Evolutionary conservation across 805 yeast genomes (phyloP).

Genomic region (Jamesozyma hellenica): DNA sequence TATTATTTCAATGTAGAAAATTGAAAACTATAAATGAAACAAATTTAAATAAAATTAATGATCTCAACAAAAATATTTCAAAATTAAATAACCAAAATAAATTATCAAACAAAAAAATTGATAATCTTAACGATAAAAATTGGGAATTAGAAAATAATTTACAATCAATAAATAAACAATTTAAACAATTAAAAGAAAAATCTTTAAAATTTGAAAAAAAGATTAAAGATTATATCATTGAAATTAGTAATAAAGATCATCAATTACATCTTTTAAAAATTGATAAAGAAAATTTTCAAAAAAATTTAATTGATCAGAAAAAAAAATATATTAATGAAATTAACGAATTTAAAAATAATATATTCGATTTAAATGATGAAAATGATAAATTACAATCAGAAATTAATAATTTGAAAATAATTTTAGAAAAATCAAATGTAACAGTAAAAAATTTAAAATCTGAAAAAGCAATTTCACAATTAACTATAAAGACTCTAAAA

Average conservation of each 20-base stretch:
- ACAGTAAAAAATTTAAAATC: not conserved
- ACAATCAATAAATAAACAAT: slow-evolving; percentile 27
- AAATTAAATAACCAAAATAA: slow-evolving; percentile 3
- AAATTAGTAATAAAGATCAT: slow-evolving; percentile 32
- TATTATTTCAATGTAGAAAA: slow-evolving; percentile 60
- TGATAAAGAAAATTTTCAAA: slow-evolving; percentile 33
- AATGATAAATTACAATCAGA: slow-evolving; percentile 37
- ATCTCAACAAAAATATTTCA: slow-evolving; percentile 2
- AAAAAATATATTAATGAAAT: slow-evolving; percentile 34
- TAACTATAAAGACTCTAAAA: too few relatives aligned
- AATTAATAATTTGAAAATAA: not conserved
- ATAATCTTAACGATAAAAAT: slow-evolving; percentile 44
- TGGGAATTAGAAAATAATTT: slow-evolving; percentile 55
- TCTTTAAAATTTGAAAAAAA: slow-evolving; percentile 24
- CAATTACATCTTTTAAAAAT: slow-evolving; percentile 36
- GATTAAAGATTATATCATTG: slow-evolving; percentile 11
- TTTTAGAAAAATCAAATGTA: not conserved
- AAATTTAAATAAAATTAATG: slow-evolving; percentile 15
- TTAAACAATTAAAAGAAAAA: slow-evolving; percentile 33
- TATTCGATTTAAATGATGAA: slow-evolving; percentile 57
- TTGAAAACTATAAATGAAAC: slow-evolving; percentile 53
- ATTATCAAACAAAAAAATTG: slow-evolving; percentile 33
- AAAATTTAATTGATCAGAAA: slow-evolving; percentile 32
- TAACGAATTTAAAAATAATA: slow-evolving; percentile 39
- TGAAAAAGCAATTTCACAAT: not conserved